Percentiles rank a stretch among this genome's conserved stretches.
Conservation (phyloP, 441 rosid genomes). For the Hura crepitans region DNA sequence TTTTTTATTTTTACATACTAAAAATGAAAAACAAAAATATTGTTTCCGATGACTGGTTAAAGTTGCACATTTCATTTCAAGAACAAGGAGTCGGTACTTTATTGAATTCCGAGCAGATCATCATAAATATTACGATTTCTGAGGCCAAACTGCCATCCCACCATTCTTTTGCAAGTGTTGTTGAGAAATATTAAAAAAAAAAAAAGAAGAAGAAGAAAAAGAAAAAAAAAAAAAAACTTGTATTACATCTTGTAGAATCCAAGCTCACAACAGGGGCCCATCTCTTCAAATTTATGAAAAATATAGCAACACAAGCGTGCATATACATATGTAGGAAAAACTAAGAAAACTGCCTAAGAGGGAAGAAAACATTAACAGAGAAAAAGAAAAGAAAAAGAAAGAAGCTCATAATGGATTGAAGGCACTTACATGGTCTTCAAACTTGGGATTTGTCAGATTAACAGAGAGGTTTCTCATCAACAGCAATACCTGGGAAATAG, state of each 20-base stretch:
- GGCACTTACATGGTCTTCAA: slow-evolving; percentile 73
- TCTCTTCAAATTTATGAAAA: not conserved
- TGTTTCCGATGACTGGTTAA: not conserved
- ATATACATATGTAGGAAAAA: not conserved
- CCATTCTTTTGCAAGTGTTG: no score
- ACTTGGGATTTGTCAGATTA: slow-evolving; percentile 78
- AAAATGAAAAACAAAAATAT: not conserved
- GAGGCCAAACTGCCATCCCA: not conserved
- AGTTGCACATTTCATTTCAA: not conserved
- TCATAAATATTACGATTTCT: not conserved
- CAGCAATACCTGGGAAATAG: slow-evolving; percentile 52
- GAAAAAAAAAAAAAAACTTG: no score
- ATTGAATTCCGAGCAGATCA: not conserved
- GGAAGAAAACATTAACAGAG: not conserved
- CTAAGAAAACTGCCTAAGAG: not conserved
- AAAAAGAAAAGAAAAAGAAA: not conserved
- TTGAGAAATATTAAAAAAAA: no score
- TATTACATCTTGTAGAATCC: not conserved
- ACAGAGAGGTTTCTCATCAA: slow-evolving; percentile 86
- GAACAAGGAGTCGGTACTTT: not conserved
- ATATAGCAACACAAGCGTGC: not conserved
- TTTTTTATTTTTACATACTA: not conserved
- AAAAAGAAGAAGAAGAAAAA: no score
- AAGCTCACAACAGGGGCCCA: not conserved
- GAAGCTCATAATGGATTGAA: not conserved